Conservation (phyloP, 805 yeast genomes). For the Blastobotrys attinorum region DNA sequence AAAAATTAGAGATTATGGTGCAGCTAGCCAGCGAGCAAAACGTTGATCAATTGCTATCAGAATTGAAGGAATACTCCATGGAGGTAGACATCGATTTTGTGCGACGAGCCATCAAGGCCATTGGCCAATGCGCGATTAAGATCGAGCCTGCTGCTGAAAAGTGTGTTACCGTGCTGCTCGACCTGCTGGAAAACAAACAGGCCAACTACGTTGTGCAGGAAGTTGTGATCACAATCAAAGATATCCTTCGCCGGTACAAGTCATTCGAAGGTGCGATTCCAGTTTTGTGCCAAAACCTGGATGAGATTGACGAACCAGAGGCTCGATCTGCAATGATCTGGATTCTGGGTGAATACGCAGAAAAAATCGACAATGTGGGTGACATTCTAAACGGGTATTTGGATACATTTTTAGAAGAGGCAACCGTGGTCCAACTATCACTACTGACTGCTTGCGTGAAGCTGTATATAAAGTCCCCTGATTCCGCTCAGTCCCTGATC, state of each 20-base stretch:
- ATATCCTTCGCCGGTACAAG: constrained; percentile 65
- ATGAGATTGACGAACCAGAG: constrained; percentile 70
- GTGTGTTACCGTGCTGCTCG: constrained; percentile 62
- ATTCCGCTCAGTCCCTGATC: constrained; percentile 56
- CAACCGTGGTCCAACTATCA: constrained; percentile 69
- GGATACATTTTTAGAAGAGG: constrained; percentile 52
- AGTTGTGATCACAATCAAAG: constrained; percentile 64
- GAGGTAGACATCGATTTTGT: constrained; percentile 89
- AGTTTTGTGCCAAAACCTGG: constrained; percentile 38
- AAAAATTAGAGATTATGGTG: constrained; percentile 84
- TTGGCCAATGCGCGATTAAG: constrained; percentile 84
- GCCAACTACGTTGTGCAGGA: constrained; percentile 77
- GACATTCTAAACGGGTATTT: constrained; percentile 37
- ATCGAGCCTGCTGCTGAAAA: constrained; percentile 51
- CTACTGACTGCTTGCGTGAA: constrained; percentile 72
- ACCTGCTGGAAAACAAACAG: constrained; percentile 56
- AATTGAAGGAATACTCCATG: constrained; percentile 79
- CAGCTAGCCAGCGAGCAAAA: constrained; percentile 62
- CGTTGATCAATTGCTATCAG: constrained; percentile 56
- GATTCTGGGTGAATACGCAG: constrained; percentile 77
- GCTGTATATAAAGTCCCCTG: constrained; percentile 53
- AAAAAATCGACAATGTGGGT: constrained; percentile 36
- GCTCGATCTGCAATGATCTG: constrained; percentile 72
- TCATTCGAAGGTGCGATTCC: constrained; percentile 47
- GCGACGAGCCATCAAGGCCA: constrained; percentile 78